Conservation (phyloP, 1,139 yeast species). For the Petasospora fabianii region DNA sequence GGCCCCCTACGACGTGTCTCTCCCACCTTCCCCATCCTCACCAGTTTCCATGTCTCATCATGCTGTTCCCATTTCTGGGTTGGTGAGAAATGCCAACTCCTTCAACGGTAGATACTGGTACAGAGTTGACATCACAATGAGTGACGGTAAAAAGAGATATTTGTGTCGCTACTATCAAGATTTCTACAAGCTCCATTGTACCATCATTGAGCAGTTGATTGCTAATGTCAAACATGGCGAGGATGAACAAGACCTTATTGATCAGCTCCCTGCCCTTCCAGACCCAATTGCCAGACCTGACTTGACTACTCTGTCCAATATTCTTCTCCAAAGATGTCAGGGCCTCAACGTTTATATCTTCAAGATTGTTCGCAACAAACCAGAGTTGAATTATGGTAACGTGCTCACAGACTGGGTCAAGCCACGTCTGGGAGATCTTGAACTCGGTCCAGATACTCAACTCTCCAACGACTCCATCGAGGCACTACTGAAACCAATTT, state of each 20-base stretch:
- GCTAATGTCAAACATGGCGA: constrained; percentile 3
- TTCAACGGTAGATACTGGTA: constrained; percentile 59
- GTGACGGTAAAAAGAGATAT: constrained; percentile 43
- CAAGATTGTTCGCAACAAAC: constrained; percentile 26
- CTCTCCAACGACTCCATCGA: constrained; percentile 22
- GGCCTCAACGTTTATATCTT: constrained; percentile 30
- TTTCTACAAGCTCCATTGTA: constrained; percentile 54
- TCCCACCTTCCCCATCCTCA: neutral
- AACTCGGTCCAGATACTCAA: constrained; percentile 15
- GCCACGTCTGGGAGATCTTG: constrained; percentile 28
- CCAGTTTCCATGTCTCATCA: neutral
- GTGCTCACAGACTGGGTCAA: constrained; percentile 26
- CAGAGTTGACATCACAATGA: constrained; percentile 45
- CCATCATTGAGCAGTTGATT: constrained; percentile 36
- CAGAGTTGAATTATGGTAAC: constrained; percentile 16
- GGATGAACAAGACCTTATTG: constrained; percentile 5
- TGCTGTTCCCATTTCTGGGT: constrained; percentile 37
- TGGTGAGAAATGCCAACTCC: constrained; percentile 56
- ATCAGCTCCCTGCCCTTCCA: constrained; percentile 29
- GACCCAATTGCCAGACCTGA: constrained; percentile 33
- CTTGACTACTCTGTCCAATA: constrained; percentile 24
- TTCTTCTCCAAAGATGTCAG: constrained; percentile 29
- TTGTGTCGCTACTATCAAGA: constrained; percentile 59
- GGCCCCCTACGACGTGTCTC: neutral
- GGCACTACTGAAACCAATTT: constrained; percentile 19